Conservation (phyloP, 2,329 filamentous ascomycete species). For the Exserohilum rostratum region DNA sequence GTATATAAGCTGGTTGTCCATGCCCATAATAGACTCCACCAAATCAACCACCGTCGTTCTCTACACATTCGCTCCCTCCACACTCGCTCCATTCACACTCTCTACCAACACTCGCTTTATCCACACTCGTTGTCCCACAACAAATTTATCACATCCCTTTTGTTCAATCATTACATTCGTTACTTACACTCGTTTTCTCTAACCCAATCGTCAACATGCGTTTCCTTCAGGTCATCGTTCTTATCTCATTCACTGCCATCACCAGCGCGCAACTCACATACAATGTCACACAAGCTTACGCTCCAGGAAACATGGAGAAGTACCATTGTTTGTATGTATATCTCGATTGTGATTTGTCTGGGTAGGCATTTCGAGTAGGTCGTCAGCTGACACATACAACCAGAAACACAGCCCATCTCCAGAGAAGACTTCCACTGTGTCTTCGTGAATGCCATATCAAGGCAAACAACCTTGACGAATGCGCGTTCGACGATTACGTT, state of each 20-base stretch:
- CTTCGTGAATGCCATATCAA: slow-evolving; percentile 21
- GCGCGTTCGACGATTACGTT: slow-evolving; percentile 29
- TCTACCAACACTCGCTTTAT: not conserved
- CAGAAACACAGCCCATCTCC: slow-evolving; percentile 24
- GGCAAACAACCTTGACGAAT: slow-evolving; percentile 28
- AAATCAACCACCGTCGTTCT: too few species aligned
- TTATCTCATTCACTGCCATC: slow-evolving; percentile 6
- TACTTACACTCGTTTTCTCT: not conserved
- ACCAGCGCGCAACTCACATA: slow-evolving; percentile 25
- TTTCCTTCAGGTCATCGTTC: slow-evolving; percentile 3
- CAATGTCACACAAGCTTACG: slow-evolving; percentile 29
- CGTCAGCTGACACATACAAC: not conserved
- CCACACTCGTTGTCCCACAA: not conserved
- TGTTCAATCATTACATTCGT: too few species aligned
- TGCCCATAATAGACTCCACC: not conserved
- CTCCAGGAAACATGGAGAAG: slow-evolving; percentile 25
- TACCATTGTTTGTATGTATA: slow-evolving; percentile 32
- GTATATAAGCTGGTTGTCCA: not conserved
- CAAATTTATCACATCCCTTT: too few species aligned
- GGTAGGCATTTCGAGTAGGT: not conserved
- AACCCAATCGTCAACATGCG: slow-evolving; percentile 1
- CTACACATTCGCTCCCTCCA: too few species aligned
- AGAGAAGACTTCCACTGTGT: slow-evolving; percentile 21
- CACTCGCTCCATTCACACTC: too few species aligned
- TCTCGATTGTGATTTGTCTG: not conserved